phyloP scores from a whole-genome alignment of 164 flowering plant species.

The Protea cynaroides region DNA sequence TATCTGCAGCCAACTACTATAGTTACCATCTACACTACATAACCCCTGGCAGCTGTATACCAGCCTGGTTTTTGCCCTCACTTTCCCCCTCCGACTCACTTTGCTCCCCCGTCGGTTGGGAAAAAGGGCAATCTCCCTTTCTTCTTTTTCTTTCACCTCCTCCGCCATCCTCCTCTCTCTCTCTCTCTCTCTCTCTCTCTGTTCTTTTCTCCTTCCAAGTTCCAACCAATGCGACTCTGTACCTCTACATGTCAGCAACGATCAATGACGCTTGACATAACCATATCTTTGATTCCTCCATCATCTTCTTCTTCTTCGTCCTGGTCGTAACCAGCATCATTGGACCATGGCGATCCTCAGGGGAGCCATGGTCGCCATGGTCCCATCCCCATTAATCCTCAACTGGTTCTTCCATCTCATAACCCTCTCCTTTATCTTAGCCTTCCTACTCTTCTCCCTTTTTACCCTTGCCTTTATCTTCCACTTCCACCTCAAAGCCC shows the following conservation, averaged over 20 bases:
- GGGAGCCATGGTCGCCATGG: neutral
- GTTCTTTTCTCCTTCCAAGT: neutral
- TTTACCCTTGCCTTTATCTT: constrained; percentile 42
- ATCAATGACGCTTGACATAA: neutral
- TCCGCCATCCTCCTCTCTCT: neutral
- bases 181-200: neutral
- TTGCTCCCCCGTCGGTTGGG: constrained; percentile 1
- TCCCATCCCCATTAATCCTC: neutral
- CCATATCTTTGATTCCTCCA: no score
- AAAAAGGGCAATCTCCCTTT: neutral
- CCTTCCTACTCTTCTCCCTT: constrained; percentile 40
- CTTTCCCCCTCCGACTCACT: no score
- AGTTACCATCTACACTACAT: no score
- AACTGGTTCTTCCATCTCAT: constrained; percentile 28
- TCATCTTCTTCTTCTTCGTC: no score
- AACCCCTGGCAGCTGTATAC: neutral
- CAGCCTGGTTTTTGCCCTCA: neutral
- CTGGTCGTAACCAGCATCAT: no score
- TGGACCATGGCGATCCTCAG: no score
- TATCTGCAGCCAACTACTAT: no score
- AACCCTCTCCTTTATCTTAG: constrained; percentile 23
- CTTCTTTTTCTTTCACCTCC: neutral
- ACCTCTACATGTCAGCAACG: neutral
- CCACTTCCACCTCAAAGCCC: constrained; percentile 41
- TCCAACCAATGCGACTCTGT: neutral